These are phyloP conservation scores for Auriscalpium orientale DNA, from an alignment of 768 basidiomycete genomes.

Conservation along the genomic window DNA sequence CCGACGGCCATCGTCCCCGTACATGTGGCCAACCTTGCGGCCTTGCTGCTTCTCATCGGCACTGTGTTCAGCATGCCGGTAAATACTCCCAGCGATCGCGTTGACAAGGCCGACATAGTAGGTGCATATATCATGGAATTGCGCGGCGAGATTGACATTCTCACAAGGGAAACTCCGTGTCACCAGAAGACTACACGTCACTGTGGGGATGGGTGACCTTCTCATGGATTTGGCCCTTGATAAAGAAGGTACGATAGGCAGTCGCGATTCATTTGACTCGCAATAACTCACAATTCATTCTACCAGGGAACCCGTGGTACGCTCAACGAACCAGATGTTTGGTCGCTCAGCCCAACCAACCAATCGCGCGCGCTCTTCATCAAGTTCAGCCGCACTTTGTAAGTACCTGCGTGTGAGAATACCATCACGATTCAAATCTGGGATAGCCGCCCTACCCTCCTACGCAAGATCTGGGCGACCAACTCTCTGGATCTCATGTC, in stretches of 20 bases:
- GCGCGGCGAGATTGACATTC: not conserved
- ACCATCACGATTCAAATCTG: not conserved
- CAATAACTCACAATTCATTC: not conserved
- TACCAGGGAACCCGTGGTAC: slow-evolving; percentile 38
- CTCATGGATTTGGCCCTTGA: slow-evolving; percentile 61
- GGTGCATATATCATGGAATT: slow-evolving; percentile 19
- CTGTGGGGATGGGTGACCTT: slow-evolving; percentile 70
- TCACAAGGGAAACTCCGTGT: slow-evolving; percentile 42
- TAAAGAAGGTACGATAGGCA: slow-evolving; percentile 35
- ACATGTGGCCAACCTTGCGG: slow-evolving; percentile 36
- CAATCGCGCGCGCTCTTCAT: slow-evolving; percentile 59
- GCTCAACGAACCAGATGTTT: slow-evolving; percentile 65
- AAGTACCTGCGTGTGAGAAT: not conserved
- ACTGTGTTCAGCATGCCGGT: slow-evolving; percentile 59
- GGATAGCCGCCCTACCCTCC: slow-evolving; percentile 28
- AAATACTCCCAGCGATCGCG: slow-evolving; percentile 45
- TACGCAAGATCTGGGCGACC: slow-evolving; percentile 35
- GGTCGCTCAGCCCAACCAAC: slow-evolving; percentile 60
- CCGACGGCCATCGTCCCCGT: slow-evolving; percentile 19
- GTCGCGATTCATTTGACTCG: not conserved
- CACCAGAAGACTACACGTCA: slow-evolving; percentile 71
- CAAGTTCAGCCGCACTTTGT: slow-evolving; percentile 31
- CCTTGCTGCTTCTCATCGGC: slow-evolving; percentile 33
- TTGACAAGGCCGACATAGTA: slow-evolving; percentile 56
- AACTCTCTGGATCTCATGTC: slow-evolving; percentile 39